Base-by-base conservation (phyloP, 768 basidiomycete species). In the Rhizopogon vesiculosus region DNA sequence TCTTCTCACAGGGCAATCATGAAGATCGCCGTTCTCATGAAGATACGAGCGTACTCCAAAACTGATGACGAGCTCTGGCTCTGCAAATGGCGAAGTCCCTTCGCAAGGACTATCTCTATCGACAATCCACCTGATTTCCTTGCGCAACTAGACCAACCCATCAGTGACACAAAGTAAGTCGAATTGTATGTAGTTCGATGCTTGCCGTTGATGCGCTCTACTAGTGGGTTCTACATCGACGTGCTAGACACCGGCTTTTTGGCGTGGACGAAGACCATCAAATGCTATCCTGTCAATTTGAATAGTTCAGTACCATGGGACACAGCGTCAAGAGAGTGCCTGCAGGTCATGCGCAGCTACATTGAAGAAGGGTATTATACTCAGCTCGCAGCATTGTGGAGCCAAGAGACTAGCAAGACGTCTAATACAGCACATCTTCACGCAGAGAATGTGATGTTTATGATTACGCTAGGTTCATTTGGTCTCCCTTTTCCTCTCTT, bases 171-270 rank as follows among this genome's bases (percentile, higher is more conserved):
- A 18, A 67, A 68, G 80, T 77, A 59, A 55, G 75, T 64, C 40
- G 35, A 45, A 15, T 7, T 19, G 31, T 19, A 5, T 19, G 51
- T 58, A 12, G 39, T 39, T 13, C 19, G 13, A 3, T 18, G 9
- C 12, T 33, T 10, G 5, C 40, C 39, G n/a, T n/a, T 62, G n/a
- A 58, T 42, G n/a, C n/a, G 10, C 19, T 46, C 54, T 49, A 15
- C n/a, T 56, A 78, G 74, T 42, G 73, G 76, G 19, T 67, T 70
- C 51, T 91, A 86, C 66, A 73, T 89, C 18, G 93, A 96, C 71
- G 87, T 90, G 64, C 71, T 89, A 19, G 71, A 76, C 38, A 89
- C 87, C 7, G 93, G 93, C 2, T 94, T 93, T 74, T 68, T 94
- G 51, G 72, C 82, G 3, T 94, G 93, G 91, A 70, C 79, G 22